Evolutionary conservation across 2,329 filamentous ascomycete species (phyloP), one percentile per base, ranked within the genome.

Genomic region (Lasiodiplodia citricola): DNA sequence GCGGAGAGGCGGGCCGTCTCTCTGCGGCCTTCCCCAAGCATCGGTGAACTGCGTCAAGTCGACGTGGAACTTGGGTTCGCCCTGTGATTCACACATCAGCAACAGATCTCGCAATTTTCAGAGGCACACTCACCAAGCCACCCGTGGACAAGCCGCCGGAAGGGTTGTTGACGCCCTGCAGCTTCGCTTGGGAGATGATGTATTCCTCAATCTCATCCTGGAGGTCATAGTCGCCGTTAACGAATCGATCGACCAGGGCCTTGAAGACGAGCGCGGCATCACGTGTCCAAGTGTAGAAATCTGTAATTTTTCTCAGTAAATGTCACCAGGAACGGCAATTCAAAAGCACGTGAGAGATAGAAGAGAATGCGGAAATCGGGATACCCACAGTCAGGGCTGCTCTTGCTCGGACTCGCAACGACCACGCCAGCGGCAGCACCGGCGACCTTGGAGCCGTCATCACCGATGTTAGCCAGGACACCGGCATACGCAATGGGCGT

Each of bases 1-100:
- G 25, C 81, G 77, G 13, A 83, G 75, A 37, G 82, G 80, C 16
- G 82, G 82, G 1, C 82, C 82, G 68, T 83, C 82, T 10, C 80
- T 77, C 71, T 83, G 81, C 3, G 82, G 82, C 0, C 81, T 75
- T 28, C 80, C 81, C 81, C 81, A 83, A 3, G 77, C 75, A 3
- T 73, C 77, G 21, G 73, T 75, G 62, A 79, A 80, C 2, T 78
- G 72, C 55, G 80, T 70, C 50, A 79, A 74, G 71, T 81, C 73
- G 35, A 76, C 78, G 31, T 80, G 73, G 63, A 83, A 82, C 66
- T 82, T 81, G 4, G 82, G 82, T 57, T 84, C 82, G 16, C 81
- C 82, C 60, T 64, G 31, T 23, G 14, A 16, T n/a, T 23, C 3
- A 4, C 10, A 3, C 6, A 23, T 44, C 38, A 44, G 37, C 4